Percentiles rank a stretch among this genome's conserved stretches.
Conservation (phyloP, 371 early-diverging fungal genomes). For the Mortierella sp. region DNA sequence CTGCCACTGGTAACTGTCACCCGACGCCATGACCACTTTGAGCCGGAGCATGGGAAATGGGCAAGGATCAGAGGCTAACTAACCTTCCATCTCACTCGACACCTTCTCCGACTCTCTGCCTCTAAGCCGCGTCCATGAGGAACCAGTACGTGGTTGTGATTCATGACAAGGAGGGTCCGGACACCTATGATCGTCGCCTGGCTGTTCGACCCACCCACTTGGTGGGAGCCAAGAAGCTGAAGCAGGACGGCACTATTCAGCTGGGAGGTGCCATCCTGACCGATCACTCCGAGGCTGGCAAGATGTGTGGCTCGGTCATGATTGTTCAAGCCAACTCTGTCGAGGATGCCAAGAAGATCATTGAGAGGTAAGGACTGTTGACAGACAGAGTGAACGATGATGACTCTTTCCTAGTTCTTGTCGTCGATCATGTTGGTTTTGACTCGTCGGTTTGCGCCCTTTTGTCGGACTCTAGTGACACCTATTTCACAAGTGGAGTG, state of each 20-base stretch:
- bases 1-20: slow-evolving; percentile 1
- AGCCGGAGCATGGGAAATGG: neutral
- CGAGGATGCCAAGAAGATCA: slow-evolving; percentile 55
- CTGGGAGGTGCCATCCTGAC: slow-evolving; percentile 65
- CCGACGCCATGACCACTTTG: neutral
- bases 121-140: slow-evolving; percentile 17
- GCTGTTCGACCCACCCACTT: slow-evolving; percentile 61
- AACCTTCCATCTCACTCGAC: neutral
- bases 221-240: slow-evolving; percentile 38
- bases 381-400: neutral
- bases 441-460: too few relatives aligned
- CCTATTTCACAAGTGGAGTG: slow-evolving; percentile 65
- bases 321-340: slow-evolving; percentile 58
- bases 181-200: slow-evolving; percentile 60
- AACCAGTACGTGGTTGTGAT: slow-evolving; percentile 64
- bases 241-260: slow-evolving; percentile 47
- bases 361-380: slow-evolving; percentile 40
- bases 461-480: slow-evolving; percentile 46
- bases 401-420: neutral
- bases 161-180: slow-evolving; percentile 61
- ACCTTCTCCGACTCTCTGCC: neutral
- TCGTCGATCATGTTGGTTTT: too few relatives aligned
- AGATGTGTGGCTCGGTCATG: slow-evolving; percentile 69
- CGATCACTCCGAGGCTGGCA: slow-evolving; percentile 48
- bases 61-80: neutral